Conservation (phyloP, 2,329 filamentous ascomycete species). For the Neonectria neomacrospora region DNA sequence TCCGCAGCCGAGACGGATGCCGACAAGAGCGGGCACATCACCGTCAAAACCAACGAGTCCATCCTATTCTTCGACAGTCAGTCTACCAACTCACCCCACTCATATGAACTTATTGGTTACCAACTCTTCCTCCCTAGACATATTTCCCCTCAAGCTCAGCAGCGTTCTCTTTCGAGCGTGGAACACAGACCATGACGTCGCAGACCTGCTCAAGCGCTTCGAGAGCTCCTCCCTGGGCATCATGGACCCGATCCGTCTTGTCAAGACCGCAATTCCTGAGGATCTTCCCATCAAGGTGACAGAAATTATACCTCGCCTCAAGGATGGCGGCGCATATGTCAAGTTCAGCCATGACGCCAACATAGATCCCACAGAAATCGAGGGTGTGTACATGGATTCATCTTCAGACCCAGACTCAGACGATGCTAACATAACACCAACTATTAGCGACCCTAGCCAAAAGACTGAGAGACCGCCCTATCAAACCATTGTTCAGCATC, state of each 20-base stretch:
- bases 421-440: constrained; percentile 11
- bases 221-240: constrained; percentile 62
- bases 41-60: constrained; percentile 78
- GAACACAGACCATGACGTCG: constrained; percentile 61
- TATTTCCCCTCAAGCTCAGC: constrained; percentile 82
- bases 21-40: constrained; percentile 83
- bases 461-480: constrained; percentile 73
- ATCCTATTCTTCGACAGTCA: constrained; percentile 91
- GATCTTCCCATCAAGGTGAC: constrained; percentile 75
- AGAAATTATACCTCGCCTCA: constrained; percentile 84
- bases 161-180: constrained; percentile 59
- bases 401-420: too few relatives aligned
- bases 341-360: constrained; percentile 73
- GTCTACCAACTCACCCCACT: constrained; percentile 39
- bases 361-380: constrained; percentile 54
- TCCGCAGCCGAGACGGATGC: constrained; percentile 54
- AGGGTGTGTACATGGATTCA: constrained; percentile 48
- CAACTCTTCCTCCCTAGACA: constrained; percentile 61
- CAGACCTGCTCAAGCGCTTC: constrained; percentile 63
- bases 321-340: constrained; percentile 93
- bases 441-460: constrained; percentile 63
- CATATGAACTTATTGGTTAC: background rate
- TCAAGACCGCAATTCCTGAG: constrained; percentile 71
- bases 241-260: constrained; percentile 63
- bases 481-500: constrained; percentile 92